Base-by-base conservation (phyloP, 192 early-diverging fungal genomes). In the Gryganskiella cystojenkinii region DNA sequence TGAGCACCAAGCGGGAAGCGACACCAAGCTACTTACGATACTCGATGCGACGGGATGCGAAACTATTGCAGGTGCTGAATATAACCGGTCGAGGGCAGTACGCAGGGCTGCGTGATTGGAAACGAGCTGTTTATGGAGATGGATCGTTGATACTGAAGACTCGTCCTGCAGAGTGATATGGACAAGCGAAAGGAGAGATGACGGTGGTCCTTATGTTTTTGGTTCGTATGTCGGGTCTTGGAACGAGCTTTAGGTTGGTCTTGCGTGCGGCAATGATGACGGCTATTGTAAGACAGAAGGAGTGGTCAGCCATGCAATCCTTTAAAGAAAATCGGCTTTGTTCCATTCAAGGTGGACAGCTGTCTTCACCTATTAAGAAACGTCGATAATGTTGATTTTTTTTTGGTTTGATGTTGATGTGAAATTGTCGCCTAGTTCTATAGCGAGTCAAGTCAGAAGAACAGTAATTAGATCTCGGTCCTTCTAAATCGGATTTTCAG, bases 391-490 rank as follows among this genome's bases (percentile, higher is more conserved):
- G 14, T 54, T 54, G n/a, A 30, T 54, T 25, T 17, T 54, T 8
- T 13, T 31, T 54, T 54, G 28, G 52, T 33, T 3, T 28, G 27
- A 31, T 54, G 15, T 54, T 54, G 15, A 30, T 19, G 52, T 54
- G 52, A 54, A 31, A 5, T 54, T 19, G 52, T 13, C 52, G n/a
- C 28, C 14, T 25, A 54, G 28, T 19, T 54, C 52, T 30, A 30
- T 54, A 54, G 33, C 52, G 52, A 54, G 52, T 54, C 24, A 54
- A 7, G 52, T 54, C 28, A 54, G 52, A 15, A 54, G 52, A 54
- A 54, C 27, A 33, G 33, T 54, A 54, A 54, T 54, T 31, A 54
- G 52, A 54, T 33, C 14, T 33, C 33, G 52, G 33, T 17, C 52
- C 28, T 54, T 54, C 28, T 15, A 54, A 30, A 31, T 54, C 15